A percentile compares a stretch with the other conserved stretches of the same genome.
Conservation (phyloP, 129 eudicot genomes). For the carrot (Daucus carota) region DNA sequence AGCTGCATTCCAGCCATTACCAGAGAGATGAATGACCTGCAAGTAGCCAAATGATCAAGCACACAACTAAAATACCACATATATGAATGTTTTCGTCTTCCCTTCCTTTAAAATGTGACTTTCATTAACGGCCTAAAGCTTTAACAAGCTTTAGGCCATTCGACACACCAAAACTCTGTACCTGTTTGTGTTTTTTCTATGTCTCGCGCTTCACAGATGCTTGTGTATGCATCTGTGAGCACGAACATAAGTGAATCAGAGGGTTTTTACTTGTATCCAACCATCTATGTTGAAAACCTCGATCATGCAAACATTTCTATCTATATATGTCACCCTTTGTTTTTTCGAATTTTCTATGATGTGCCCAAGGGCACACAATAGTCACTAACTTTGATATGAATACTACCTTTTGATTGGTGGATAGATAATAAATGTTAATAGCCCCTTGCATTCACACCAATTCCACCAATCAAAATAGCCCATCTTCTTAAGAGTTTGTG, state of each 20-base stretch:
- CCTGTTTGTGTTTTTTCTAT: not conserved
- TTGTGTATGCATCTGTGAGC: not conserved
- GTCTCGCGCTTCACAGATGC: not conserved
- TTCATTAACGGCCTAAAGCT: not conserved
- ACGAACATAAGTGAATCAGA: not conserved
- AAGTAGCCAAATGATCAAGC: conserved; percentile 3
- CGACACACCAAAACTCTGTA: not conserved
- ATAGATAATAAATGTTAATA: too few species aligned
- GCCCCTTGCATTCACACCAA: too few species aligned
- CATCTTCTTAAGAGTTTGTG: too few species aligned
- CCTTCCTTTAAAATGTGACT: not conserved
- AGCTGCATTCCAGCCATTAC: conserved; percentile 73
- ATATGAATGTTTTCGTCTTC: not conserved
- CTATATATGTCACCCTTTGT: not conserved
- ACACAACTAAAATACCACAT: fast-evolving
- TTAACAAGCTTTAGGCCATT: not conserved
- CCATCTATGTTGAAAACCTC: not conserved
- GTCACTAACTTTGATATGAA: too few species aligned
- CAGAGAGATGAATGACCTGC: conserved; percentile 31
- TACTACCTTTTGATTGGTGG: too few species aligned
- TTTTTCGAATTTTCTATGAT: too few species aligned
- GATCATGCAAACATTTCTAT: not conserved
- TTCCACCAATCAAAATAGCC: too few species aligned
- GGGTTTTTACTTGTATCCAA: not conserved
- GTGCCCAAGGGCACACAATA: too few species aligned